Percentiles rank a stretch among this genome's conserved stretches.
Evolutionary conservation across 352 stramenopile genomes (phyloP).

Genomic region (Phytophthora capsici): DNA sequence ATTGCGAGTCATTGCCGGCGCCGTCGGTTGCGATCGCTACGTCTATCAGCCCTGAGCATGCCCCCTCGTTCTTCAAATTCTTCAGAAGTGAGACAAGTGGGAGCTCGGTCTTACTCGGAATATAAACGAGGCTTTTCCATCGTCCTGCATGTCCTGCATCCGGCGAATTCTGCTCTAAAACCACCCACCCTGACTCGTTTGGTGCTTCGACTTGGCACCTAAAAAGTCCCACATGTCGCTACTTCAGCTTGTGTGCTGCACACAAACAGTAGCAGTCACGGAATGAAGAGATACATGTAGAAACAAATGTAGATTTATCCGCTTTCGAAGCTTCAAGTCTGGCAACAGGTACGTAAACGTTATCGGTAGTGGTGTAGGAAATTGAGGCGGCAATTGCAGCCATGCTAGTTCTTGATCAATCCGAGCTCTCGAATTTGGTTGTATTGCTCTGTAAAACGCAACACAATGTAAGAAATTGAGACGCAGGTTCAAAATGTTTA

Average conservation of each 20-base stretch:
- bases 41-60: no score
- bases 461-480: conserved; percentile 15
- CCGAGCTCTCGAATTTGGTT: conserved; percentile 53
- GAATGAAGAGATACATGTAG: no score
- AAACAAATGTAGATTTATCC: background rate
- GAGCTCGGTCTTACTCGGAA: no score
- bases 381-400: background rate
- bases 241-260: conserved; percentile 3
- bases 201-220: conserved; percentile 18
- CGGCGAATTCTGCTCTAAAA: no score
- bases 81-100: no score
- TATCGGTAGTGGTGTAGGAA: background rate
- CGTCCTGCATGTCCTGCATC: no score
- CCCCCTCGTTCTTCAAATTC: no score
- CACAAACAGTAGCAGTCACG: conserved; percentile 10
- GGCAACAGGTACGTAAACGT: background rate
- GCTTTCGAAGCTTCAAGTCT: background rate
- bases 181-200: background rate
- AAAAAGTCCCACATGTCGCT: conserved; percentile 23
- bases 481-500: conserved; percentile 40
- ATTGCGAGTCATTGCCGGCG: no score
- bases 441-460: conserved; percentile 58
- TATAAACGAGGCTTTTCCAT: no score
- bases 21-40: no score
- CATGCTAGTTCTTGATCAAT: conserved; percentile 42